Conservation (phyloP, 768 basidiomycete genomes). For the Macrocybe gigantea region DNA sequence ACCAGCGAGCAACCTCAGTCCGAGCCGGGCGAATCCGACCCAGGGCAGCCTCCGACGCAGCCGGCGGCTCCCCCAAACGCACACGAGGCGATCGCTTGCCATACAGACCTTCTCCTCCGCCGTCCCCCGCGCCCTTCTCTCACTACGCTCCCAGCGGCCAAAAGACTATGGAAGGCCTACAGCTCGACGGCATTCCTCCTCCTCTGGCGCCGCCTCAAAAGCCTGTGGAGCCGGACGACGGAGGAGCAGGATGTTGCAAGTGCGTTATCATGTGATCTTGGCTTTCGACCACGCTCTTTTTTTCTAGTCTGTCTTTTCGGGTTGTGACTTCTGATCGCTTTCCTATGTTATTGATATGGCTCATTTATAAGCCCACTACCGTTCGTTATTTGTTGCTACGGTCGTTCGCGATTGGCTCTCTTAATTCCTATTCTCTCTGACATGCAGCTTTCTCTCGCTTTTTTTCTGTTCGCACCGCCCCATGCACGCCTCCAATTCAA, state of each 20-base stretch:
- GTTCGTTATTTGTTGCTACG: not conserved
- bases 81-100: constrained; percentile 24
- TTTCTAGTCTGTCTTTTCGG: not conserved
- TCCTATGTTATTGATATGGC: too few species aligned
- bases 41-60: constrained; percentile 9
- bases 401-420: not conserved
- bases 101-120: constrained; percentile 29
- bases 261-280: constrained; percentile 74
- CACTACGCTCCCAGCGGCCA: constrained; percentile 39
- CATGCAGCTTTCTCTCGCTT: not conserved
- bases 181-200: too few species aligned
- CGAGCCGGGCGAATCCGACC: constrained; percentile 15
- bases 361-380: too few species aligned
- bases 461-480: too few species aligned
- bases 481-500: too few species aligned
- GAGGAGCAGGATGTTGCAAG: constrained; percentile 70
- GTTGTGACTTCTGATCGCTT: not conserved
- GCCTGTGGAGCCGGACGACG: constrained; percentile 32
- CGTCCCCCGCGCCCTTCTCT: constrained; percentile 60
- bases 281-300: not conserved
- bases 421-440: not conserved
- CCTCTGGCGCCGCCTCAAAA: constrained; percentile 12
- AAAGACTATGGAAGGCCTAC: constrained; percentile 7
- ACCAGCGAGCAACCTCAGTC: constrained; percentile 14
- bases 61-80: constrained; percentile 9